Percentiles rank a stretch among this genome's conserved stretches.
Evolutionary conservation across 2,329 filamentous ascomycete species (phyloP).

Genomic region (Cadophora gregata): DNA sequence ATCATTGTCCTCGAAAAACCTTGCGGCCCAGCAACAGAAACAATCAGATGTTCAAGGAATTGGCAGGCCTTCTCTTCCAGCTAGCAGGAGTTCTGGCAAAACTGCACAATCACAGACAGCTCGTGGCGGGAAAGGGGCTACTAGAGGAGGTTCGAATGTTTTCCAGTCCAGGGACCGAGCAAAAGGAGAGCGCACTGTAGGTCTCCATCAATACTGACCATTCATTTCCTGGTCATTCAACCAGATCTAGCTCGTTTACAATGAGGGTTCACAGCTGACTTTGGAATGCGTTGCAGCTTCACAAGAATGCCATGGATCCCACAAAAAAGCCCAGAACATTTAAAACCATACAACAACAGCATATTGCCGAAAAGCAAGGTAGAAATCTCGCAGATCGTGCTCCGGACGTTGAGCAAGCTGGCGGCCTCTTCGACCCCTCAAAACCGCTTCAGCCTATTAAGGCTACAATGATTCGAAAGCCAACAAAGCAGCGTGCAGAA

Average conservation of each 20-base stretch:
- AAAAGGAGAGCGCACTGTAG: conserved; percentile 19
- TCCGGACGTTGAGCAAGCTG: conserved; percentile 45
- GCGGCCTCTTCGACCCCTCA: conserved; percentile 38
- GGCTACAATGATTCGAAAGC: conserved; percentile 28
- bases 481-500: not conserved
- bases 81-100: not conserved
- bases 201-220: not conserved
- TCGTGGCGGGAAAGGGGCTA: conserved; percentile 31
- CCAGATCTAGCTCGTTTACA: not conserved
- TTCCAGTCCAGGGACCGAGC: conserved; percentile 32
- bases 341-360: conserved; percentile 45
- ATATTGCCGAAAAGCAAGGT: conserved; percentile 47
- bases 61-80: not conserved
- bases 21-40: not conserved
- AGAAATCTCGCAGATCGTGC: conserved; percentile 53
- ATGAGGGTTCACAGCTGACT: not conserved
- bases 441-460: conserved; percentile 30
- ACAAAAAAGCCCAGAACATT: conserved; percentile 51
- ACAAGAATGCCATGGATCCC: conserved; percentile 47
- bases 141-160: conserved; percentile 36
- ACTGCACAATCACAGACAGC: not conserved
- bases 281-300: conserved; percentile 8
- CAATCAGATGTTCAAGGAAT: not conserved
- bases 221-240: not conserved
- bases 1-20: not conserved